Evolutionary conservation across 768 basidiomycete species (phyloP), one percentile per base, ranked within the genome.

Genomic region (Suillus americanus): DNA sequence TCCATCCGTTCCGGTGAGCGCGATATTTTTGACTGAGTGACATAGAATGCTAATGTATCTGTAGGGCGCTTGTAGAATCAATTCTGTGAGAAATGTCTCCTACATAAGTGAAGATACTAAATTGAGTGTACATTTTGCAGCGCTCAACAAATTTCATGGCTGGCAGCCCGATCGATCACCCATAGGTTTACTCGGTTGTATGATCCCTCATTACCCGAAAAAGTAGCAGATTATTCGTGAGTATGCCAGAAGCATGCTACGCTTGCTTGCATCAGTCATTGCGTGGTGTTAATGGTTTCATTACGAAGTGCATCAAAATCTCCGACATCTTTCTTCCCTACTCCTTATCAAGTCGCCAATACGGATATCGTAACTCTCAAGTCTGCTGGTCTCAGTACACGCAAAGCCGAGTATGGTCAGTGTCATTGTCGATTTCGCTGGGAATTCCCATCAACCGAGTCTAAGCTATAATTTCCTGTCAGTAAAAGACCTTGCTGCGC

Each of bases 321-420:
- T 69, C 65, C 73, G 18, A 68, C 64, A n/a, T 72, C 76, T n/a
- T 80, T 83, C 65, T 96, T 93, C 74, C 94, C 94, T 2, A 83
- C 84, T 3, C 89, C 94, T 12, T 76, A 80, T 51, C 85, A 90
- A 72, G 91, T 97, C 3, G 79, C 86, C 3, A 75, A 78, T 38
- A 86, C 84, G 25, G 86, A 89, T 64, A 73, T 90, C 35, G 67
- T 83, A 14, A 80, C 80, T 3, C 79, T 97, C 40, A 84, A 86
- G 60, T 82, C 84, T 7, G 94, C 91, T 9, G 95, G 95, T 0
- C 75, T 97, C 63, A 93, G 90, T 66, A 83, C 78, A 18, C 81
- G 94, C n/a, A 97, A 97, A 74, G 92, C 91, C 3, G 93, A 96
- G 79, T 97, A 97, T 75, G 85, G 93, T 92, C 62, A 70, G 85